Evolutionary conservation across 768 basidiomycete genomes (phyloP), one percentile per base, ranked within the genome.

Genomic region (Suillus luteus): DNA sequence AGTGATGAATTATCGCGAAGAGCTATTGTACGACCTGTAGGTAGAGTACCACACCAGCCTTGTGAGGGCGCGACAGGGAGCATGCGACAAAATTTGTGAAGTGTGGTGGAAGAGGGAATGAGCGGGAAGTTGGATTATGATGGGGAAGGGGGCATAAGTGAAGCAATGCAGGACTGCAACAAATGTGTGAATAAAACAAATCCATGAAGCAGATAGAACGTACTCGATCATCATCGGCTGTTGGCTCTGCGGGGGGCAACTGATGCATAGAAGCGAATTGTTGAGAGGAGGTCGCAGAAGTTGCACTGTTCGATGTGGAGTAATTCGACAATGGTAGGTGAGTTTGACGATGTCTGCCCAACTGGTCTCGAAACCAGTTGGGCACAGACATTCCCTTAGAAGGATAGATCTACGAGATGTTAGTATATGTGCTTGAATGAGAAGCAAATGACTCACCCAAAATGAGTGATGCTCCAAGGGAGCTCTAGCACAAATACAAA

Each of bases 291-390:
- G 78, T 64, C 12, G 80, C 70, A 40, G 81, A 84, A 12, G 88
- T 90, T n/a, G 90, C 89, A 17, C 89, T 89, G 72, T 92, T 91
- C 55, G 92, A 76, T 51, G 86, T 85, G n/a, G 91, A 92, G 65
- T 91, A 92, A 64, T 77, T 86, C 15, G 91, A 91, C 35, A 92
- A 73, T 0, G 91, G 91, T 1, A 91, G 59, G 14, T 78, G 75
- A 33, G 75, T 70, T 1, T 77, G 72, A 27, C 27, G 27, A 27
- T 27, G 27, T 27, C 27, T 27, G 27, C 27, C 27, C 27, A 27
- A 27, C 27, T 27, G 27, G 27, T 27, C 27, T 27, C 27, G 3
- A 27, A 27, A 27, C 27, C 27, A 27, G 27, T 27, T 27, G 27
- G 27, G 27, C 27, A 27, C 27, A n/a, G n/a, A n/a, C n/a, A n/a